Evolutionary conservation across 805 yeast genomes (phyloP), one percentile per base, ranked within the genome.

Genomic region (Brettanomyces sp.): DNA sequence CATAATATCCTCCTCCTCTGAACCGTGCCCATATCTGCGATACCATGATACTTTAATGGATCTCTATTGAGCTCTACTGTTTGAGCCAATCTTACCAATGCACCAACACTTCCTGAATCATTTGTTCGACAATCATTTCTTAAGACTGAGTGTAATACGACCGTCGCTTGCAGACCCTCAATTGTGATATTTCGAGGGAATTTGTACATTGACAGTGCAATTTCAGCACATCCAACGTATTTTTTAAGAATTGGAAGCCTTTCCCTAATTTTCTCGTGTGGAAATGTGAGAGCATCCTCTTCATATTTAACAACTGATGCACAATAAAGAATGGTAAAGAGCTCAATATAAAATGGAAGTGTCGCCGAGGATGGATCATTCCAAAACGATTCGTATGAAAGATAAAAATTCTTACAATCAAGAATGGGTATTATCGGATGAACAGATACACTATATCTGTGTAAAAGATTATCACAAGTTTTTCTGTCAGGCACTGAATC

Each of bases 241-340:
- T 63, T 68, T 53, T 72, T 72, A 51, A 77, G 73, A 51, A 75
- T 77, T 50, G 71, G 71, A 41, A 61, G 58, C n/a, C 32, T 63
- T 24, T 56, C 57, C 39, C 54, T 54, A 12, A 41, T 36, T 22
- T 36, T 25, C 3, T 37, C 30, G 5, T 62, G 56, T 30, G 60
- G 53, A 43, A 56, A 59, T 42, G 55, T 59, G 49, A 76, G 72
- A 49, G 76, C 76, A 50, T 68, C 70, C 52, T 77, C 82, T 54
- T 77, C 81, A 55, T 74, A 78, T 52, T 76, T 78, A 9, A 82
- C 74, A 32, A 77, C 76, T 1, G 80, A 70, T 3, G 82, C 72
- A 3, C 82, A 82, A 56, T 77, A 78, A 9, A 77, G 56, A 2
- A 78, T 70, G 0, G 83, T 78, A 51, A 76, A 75, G 46, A 77